These are phyloP conservation scores for Drosera spatulata DNA, from an alignment of 179 eudicot species.

Conservation along the genomic window DNA sequence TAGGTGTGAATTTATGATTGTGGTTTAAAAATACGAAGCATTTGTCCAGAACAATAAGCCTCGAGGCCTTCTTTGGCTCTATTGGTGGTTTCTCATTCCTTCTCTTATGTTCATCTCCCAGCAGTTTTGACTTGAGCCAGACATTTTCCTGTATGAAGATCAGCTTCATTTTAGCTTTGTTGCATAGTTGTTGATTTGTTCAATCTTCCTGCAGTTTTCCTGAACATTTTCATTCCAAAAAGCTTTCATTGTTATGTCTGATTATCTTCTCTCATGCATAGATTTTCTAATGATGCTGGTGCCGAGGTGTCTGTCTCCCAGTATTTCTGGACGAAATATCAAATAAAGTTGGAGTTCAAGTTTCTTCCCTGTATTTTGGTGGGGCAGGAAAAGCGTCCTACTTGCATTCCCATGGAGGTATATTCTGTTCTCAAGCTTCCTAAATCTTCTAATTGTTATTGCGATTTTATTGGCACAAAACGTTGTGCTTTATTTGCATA, in stretches of 20 bases:
- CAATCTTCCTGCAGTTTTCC: neutral
- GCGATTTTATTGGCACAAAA: neutral
- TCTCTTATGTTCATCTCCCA: too few relatives aligned
- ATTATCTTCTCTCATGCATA: neutral
- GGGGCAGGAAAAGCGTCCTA: conserved; percentile 45
- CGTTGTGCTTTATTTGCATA: too few relatives aligned
- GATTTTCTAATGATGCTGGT: conserved; percentile 30
- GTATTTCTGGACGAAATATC: conserved; percentile 42
- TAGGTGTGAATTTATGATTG: too few relatives aligned
- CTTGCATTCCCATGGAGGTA: conserved; percentile 84
- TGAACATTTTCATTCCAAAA: neutral
- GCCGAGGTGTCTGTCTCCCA: conserved; percentile 33
- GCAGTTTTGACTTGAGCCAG: too few relatives aligned
- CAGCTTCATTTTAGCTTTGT: neutral
- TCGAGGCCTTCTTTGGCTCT: too few relatives aligned
- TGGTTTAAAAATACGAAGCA: too few relatives aligned
- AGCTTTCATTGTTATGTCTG: conserved; percentile 2
- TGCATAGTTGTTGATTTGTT: neutral
- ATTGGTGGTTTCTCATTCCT: too few relatives aligned
- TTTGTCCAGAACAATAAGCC: too few relatives aligned
- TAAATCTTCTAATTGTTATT: neutral
- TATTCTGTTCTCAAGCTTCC: neutral
- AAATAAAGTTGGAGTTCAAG: conserved; percentile 19
- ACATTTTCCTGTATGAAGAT: too few relatives aligned
- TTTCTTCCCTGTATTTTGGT: conserved; percentile 54